Evolutionary conservation across 495 filamentous ascomycete genomes (phyloP).

Genomic region (Neurospora sp.): DNA sequence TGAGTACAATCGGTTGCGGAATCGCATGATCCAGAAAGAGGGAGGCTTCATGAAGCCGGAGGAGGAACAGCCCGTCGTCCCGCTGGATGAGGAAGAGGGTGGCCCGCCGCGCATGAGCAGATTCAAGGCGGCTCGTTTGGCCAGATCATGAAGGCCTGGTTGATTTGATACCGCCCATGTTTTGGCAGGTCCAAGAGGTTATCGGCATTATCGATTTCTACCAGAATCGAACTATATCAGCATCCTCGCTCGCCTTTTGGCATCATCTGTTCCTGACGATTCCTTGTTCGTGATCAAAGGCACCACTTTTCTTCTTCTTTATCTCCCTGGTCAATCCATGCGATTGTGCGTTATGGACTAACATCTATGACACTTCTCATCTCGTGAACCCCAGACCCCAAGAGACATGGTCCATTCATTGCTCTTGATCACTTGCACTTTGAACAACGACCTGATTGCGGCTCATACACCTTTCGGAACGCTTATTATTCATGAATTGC

Average conservation of each 20-base stretch:
- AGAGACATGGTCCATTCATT: background rate
- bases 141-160: constrained; percentile 20
- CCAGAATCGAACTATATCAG: constrained; percentile 11
- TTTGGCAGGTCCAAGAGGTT: background rate
- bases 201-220: constrained; percentile 8
- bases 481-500: constrained; percentile 41
- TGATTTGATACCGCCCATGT: background rate
- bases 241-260: background rate
- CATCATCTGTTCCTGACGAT: background rate
- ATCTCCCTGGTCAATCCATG: background rate
- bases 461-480: constrained; percentile 17
- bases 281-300: background rate
- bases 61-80: constrained; percentile 35
- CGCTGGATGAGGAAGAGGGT: constrained; percentile 58
- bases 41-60: constrained; percentile 62
- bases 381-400: background rate
- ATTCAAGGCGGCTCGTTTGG: constrained; percentile 78
- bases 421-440: background rate
- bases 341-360: background rate
- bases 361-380: background rate
- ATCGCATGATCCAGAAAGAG: constrained; percentile 65
- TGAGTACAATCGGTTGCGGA: constrained; percentile 73
- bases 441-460: background rate
- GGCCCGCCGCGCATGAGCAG: constrained; percentile 65
- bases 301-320: background rate